Evolutionary conservation across 148 eudicot species (phyloP), one percentile per base, ranked within the genome.

Genomic region (Hydrangea macrophylla): DNA sequence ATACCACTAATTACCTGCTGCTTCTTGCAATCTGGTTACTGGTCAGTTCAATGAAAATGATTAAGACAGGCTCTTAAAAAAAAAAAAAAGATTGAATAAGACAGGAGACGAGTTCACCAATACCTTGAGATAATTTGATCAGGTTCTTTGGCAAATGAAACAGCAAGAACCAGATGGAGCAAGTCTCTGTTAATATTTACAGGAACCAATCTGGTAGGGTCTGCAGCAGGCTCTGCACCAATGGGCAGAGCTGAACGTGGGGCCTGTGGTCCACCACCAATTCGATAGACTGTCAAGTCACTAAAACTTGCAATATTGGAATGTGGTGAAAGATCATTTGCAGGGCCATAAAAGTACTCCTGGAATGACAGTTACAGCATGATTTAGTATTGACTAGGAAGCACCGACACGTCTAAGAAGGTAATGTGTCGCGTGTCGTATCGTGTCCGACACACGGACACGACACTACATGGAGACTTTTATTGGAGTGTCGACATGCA

Each of bases 221-320:
- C 97, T 1, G 98, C 92, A 67, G 89, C 82, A 71, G 97, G 98
- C 79, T 90, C 89, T 30, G 98, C 98, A 39, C 98, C 98, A 73
- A 84, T 89, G 15, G 98, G 98, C 74, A 94, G 73, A 81, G 98
- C 98, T 37, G 97, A 94, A 30, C 95, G 90, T 65, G 98, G 98
- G 48, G 98, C 98, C 78, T 83, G 96, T 37, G 97, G 97, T 20
- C 98, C 98, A 69, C 98, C 97, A 31, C 98, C 98, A 72, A 90
- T 75, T 68, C 82, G 85, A 54, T 77, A 94, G 53, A 94, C 78
- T 28, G 78, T 79, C 71, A 90, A 70, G 63, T 94, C 97, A 70
- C 81, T 79, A 76, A 90, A 94, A 78, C 67, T 88, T 51, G 80
- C 88, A 25, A 80, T 58, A 70, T 85, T 94, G 33, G 97, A 86